Evolutionary conservation across 768 basidiomycete genomes (phyloP).

Genomic region (Lactifluus rugatus): DNA sequence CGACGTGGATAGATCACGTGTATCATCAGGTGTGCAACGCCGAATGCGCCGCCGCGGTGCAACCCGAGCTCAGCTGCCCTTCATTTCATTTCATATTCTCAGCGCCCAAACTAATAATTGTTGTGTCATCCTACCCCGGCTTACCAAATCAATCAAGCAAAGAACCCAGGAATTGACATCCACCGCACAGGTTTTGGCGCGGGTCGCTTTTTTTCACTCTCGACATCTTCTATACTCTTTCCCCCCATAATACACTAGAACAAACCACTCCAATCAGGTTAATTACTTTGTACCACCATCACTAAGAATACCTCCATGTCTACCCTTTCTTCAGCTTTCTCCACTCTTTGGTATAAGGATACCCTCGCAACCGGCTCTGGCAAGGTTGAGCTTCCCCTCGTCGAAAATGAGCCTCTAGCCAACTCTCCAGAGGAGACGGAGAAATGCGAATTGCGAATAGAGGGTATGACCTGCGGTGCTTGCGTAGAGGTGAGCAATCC

Average conservation of each 20-base stretch:
- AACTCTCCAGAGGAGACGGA: constrained; percentile 26
- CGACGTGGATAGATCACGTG: constrained; percentile 5
- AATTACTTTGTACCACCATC: background rate
- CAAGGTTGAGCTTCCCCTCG: constrained; percentile 25
- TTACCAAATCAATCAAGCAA: too few species aligned
- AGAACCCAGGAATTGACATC: too few species aligned
- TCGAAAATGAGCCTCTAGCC: constrained; percentile 25
- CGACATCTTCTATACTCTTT: background rate
- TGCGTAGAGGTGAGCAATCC: constrained; percentile 66
- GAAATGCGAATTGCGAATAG: constrained; percentile 70
- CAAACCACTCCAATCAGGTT: background rate
- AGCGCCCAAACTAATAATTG: too few species aligned
- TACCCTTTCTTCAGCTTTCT: constrained; percentile 9
- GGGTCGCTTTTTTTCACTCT: background rate
- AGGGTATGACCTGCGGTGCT: constrained; percentile 86
- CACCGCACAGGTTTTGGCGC: background rate
- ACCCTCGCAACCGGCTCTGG: constrained; percentile 12
- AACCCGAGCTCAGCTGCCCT: too few species aligned
- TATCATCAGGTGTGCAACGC: background rate
- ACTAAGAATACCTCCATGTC: background rate
- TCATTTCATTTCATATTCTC: too few species aligned
- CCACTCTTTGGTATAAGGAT: constrained; percentile 8
- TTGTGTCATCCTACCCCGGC: too few species aligned
- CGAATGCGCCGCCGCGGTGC: too few species aligned
- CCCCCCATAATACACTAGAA: background rate